These are phyloP conservation scores for Trametes sp. DNA, from an alignment of 1,284 basidiomycete genomes.

Conservation along the genomic window DNA sequence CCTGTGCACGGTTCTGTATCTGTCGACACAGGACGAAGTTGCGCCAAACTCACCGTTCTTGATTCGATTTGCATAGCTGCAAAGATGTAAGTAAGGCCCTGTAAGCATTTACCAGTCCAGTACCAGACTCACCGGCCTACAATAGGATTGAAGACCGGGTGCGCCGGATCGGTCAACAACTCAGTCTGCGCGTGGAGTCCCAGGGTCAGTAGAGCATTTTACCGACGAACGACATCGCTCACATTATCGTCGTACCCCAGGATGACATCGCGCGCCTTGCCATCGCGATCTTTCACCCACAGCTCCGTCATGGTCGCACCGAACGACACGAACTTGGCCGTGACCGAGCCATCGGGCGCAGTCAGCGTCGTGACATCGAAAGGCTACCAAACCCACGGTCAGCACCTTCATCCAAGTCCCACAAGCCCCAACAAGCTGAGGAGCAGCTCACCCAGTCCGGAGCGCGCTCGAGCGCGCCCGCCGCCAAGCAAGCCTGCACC, in stretches of 20 bases:
- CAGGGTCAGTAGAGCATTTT: too few relatives aligned
- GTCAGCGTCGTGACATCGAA: slow-evolving; percentile 57
- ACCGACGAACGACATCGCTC: too few relatives aligned
- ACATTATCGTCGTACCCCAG: slow-evolving; percentile 63
- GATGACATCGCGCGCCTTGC: slow-evolving; percentile 54
- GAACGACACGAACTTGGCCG: slow-evolving; percentile 60
- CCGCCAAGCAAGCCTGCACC: slow-evolving; percentile 2
- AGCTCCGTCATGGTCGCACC: slow-evolving; percentile 60
- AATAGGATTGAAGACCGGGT: slow-evolving; percentile 59
- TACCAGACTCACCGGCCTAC: slow-evolving; percentile 50
- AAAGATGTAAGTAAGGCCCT: not conserved
- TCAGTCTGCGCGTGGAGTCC: slow-evolving; percentile 41
- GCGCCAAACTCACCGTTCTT: slow-evolving; percentile 50
- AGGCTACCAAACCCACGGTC: slow-evolving; percentile 43
- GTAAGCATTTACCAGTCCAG: not conserved
- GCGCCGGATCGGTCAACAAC: slow-evolving; percentile 53
- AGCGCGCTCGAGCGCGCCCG: slow-evolving; percentile 9
- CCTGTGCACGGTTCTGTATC: slow-evolving; percentile 39
- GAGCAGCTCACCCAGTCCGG: slow-evolving; percentile 24
- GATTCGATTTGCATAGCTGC: slow-evolving; percentile 57
- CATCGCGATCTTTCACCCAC: slow-evolving; percentile 58
- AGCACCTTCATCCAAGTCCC: not conserved
- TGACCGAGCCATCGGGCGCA: slow-evolving; percentile 59
- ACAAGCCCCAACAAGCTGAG: not conserved
- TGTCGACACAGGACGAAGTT: not conserved